Evolutionary conservation across 768 basidiomycete species (phyloP), one percentile per base, ranked within the genome.

Genomic region (Russula sp.): DNA sequence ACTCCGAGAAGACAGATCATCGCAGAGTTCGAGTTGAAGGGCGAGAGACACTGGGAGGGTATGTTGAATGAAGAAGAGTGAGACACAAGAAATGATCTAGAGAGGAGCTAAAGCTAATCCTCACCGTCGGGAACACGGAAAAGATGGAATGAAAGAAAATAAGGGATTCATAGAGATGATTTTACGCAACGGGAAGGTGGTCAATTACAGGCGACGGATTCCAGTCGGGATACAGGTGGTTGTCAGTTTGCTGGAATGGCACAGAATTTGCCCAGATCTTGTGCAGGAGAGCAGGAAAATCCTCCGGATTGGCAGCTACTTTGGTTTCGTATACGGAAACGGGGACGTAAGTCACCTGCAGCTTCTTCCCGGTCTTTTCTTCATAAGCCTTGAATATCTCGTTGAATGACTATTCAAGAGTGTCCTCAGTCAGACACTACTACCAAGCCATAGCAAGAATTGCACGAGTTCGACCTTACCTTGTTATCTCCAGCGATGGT

Each of bases 211-310:
- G 26, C 4, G 56, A 59, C 32, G 69, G 69, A 20, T 70, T 70
- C 66, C 66, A 70, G 44, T 62, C 69, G 16, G 69, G 69, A 38
- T 63, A 70, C 22, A 63, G 22, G n/a, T 64, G 44, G 36, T 69
- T 69, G 28, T 61, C 67, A 5, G 51, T 36, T 14, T 20, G 24
- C 57, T 2, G 10, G 16, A 61, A 42, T 46, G 60, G 60, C 16
- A 52, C 60, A 2, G 40, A 8, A 14, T 58, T 55, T 1, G 63
- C 67, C 68, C 63, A 69, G 9, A 53, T 2, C 50, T 51, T 61
- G 34, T 44, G 53, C 32, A 70, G 2, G 55, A 24, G 11, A 0
- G 49, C 14, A 22, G 5, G 1, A 11, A 63, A 1, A 48, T 71
- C 64, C 5, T 54, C n/a, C 16, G 64, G 56, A n/a, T 70, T 59